Base-by-base conservation (phyloP, 2,329 filamentous ascomycete genomes). In the Chaetomium globosum region DNA sequence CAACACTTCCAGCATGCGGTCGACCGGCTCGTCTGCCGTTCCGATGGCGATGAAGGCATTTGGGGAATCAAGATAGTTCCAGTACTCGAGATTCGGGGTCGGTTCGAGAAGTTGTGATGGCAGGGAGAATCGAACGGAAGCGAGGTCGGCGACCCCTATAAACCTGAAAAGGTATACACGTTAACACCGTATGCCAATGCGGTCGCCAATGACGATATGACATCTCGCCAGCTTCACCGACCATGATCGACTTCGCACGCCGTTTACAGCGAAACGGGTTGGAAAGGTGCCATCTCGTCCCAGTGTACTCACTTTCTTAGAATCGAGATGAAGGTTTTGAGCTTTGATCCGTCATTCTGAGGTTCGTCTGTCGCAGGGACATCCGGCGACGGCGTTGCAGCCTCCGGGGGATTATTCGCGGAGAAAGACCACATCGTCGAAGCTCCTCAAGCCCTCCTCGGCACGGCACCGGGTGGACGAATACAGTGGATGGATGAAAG, bases 11-110 rank as follows among this genome's bases (percentile, higher is more conserved):
- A 99, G 85, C 91, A 97, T 97, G 71, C 95, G 92, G 72, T 95
- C 94, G 63, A 98, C 82, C 12, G 90, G 86, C 72, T 98, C 92
- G 72, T 98, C 91, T 21, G 94, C 95, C 73, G 94, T 94, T 73
- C 94, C 95, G 73, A 89, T 89, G 54, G 85, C 85, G 69, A 87
- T 80, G 70, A 99, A 97, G 56, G 93, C 92, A 77, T 96, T 96
- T 26, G 94, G 94, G 72, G 93, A 87, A 78, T 99, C 95, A 76
- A 99, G 84, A 75, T 99, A 99, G 74, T 96, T 96, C 95, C 95
- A 99, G 80, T 98, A 99, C 81, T 99, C 95, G 75, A 99, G 83
- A 77, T 99, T 99, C 60, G 95, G 95, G 4, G 92, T 96, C 43
- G 95, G 95, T 78, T 99, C 95, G 74, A 99, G 86, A 52, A 99